Evolutionary conservation across 1,284 basidiomycete genomes (phyloP).

Genomic region (Laetiporus sulphureus): DNA sequence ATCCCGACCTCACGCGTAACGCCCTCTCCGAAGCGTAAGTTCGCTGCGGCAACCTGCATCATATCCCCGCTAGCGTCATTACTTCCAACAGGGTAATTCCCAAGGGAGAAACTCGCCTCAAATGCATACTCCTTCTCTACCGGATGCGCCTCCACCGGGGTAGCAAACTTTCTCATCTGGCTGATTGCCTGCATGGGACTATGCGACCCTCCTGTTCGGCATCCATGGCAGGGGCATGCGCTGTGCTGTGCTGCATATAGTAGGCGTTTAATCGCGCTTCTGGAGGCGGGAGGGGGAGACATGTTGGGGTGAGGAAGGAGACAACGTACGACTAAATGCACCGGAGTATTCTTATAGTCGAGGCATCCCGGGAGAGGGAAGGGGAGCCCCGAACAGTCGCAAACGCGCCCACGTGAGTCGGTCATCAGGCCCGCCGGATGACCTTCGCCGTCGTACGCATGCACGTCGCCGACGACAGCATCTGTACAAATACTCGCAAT

Average conservation of each 20-base stretch:
- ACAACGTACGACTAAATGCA: background rate
- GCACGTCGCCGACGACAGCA: background rate
- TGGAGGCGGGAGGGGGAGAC: slow-evolving; percentile 41
- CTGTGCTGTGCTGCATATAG: slow-evolving; percentile 68
- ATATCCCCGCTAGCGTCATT: background rate
- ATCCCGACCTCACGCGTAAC: slow-evolving; percentile 90
- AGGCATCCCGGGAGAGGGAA: background rate
- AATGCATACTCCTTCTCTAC: slow-evolving; percentile 93
- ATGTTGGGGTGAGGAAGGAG: slow-evolving; percentile 27
- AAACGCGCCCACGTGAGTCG: slow-evolving; percentile 7
- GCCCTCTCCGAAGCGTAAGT: slow-evolving; percentile 84
- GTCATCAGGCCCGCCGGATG: background rate
- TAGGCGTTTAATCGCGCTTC: slow-evolving; percentile 58
- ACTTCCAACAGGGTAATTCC: background rate
- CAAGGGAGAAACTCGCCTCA: slow-evolving; percentile 53
- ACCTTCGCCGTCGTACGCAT: background rate
- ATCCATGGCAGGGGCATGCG: slow-evolving; percentile 72
- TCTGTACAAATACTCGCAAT: no score
- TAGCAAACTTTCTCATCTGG: slow-evolving; percentile 74
- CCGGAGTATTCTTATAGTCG: slow-evolving; percentile 1
- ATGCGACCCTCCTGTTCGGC: slow-evolving; percentile 35
- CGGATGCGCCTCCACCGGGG: slow-evolving; percentile 58
- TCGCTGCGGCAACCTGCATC: slow-evolving; percentile 80
- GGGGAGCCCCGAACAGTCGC: slow-evolving; percentile 2
- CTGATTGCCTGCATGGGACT: slow-evolving; percentile 42